Percentiles rank a stretch among this genome's conserved stretches.
These are phyloP conservation scores for Hypocrella siamensis DNA, from an alignment of 2,329 filamentous ascomycete genomes.

Conservation along the genomic window DNA sequence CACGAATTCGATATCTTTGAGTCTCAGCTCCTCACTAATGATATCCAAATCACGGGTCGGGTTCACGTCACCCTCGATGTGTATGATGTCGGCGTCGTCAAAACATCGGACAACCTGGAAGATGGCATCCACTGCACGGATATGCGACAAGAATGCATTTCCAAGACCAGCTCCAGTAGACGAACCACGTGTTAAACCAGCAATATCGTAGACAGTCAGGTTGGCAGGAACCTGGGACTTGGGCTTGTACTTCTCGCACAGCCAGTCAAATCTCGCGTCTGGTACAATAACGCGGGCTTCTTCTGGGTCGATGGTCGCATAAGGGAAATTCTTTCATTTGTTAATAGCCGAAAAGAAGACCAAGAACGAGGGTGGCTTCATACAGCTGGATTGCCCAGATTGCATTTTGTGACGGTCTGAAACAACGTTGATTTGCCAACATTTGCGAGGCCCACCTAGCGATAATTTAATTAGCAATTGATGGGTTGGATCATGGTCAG, in stretches of 20 bases:
- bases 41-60: slow-evolving; percentile 88
- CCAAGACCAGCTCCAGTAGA: slow-evolving; percentile 95
- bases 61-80: slow-evolving; percentile 97
- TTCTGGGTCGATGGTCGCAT: slow-evolving; percentile 97
- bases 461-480: slow-evolving; percentile 6
- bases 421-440: slow-evolving; percentile 99
- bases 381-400: slow-evolving; percentile 91
- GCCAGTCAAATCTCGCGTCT: slow-evolving; percentile 91
- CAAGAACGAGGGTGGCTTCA: slow-evolving; percentile 23
- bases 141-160: slow-evolving; percentile 96
- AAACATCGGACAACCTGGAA: slow-evolving; percentile 96
- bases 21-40: slow-evolving; percentile 87
- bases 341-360: slow-evolving; percentile 22
- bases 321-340: slow-evolving; percentile 74
- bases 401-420: slow-evolving; percentile 97
- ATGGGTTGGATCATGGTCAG: too few species aligned
- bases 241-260: slow-evolving; percentile 91
- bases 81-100: slow-evolving; percentile 98
- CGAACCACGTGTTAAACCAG: slow-evolving; percentile 85
- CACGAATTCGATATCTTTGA: slow-evolving; percentile 97
- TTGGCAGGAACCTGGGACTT: slow-evolving; percentile 96
- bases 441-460: slow-evolving; percentile 89
- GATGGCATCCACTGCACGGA: slow-evolving; percentile 93
- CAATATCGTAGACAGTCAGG: slow-evolving; percentile 96
- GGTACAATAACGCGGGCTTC: slow-evolving; percentile 95